Base-by-base conservation (phyloP, 257 asterid genomes). In the Fraxinus pennsylvanica region DNA sequence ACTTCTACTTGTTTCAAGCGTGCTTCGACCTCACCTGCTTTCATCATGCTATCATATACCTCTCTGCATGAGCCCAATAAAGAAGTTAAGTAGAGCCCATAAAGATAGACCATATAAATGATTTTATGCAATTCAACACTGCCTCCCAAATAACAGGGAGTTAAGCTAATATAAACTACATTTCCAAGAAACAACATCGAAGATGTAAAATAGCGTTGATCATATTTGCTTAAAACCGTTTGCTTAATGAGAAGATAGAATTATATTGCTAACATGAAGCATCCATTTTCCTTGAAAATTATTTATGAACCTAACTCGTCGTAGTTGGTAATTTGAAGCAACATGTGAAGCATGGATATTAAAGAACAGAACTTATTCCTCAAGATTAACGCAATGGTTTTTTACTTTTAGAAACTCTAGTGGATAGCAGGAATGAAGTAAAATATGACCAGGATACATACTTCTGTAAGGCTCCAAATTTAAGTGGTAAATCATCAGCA, bases 381-480 rank as follows among this genome's bases (percentile, higher is more conserved):
- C 71, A 76, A 66, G 21, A 77, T 79, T 12, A 54, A 76, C 30
- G 68, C 66, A 68, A 72, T 72, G 75, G 76, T 52, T 68, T 66
- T 13, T 29, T 43, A 61, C 70, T 45, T 63, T 30, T 72, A 70
- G 65, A 73, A 33, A 74, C 33, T 29, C 74, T 59, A 79, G 69
- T n/a, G 22, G 70, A 81, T 33, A 43, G 30, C 13, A 69, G 54
- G 75, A 65, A 30, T 30, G 27, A 79, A 76, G 78, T 68, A 81
- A 72, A 21, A 43, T 76, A 73, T 45, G 70, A 66, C 50, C 38
- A 43, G 61, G 67, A 41, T 63, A 74, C 87, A 75, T 91, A 92
- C 99, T 87, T 96, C 86, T 96, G 99, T 81, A 93, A 79, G 77
- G 92, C 87, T 59, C 92, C 92, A 78, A 95, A 88, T 79, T 86